Evolutionary conservation across 371 early-diverging fungal genomes (phyloP).

Genomic region (Actinomucor elegans): DNA sequence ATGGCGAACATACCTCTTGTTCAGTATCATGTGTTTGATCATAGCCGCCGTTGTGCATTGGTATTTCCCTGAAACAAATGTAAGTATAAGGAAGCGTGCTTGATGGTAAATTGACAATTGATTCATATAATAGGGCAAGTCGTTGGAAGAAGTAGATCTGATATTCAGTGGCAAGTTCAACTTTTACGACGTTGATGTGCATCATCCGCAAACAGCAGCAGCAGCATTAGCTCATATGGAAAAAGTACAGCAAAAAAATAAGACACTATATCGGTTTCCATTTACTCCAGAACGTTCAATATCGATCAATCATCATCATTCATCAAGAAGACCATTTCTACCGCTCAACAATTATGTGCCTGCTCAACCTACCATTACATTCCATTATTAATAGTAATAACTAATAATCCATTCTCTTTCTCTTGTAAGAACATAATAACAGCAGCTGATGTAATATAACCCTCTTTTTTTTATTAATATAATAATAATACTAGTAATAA

Average conservation of each 20-base stretch:
- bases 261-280: slow-evolving; percentile 19
- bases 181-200: slow-evolving; percentile 43
- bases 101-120: too few relatives aligned
- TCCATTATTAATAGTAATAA: slow-evolving; percentile 4
- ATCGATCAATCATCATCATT: neutral
- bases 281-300: slow-evolving; percentile 22
- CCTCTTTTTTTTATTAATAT: neutral
- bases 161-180: slow-evolving; percentile 44
- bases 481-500: neutral
- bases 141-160: slow-evolving; percentile 51
- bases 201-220: slow-evolving; percentile 51
- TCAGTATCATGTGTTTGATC: slow-evolving; percentile 57
- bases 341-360: slow-evolving; percentile 9
- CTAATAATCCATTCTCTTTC: too few relatives aligned
- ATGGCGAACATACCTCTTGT: slow-evolving; percentile 68
- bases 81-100: slow-evolving; percentile 5
- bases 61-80: slow-evolving; percentile 86
- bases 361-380: neutral
- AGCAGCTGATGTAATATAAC: too few relatives aligned
- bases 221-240: slow-evolving; percentile 43
- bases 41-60: slow-evolving; percentile 61
- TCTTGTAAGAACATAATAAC: too few relatives aligned
- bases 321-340: slow-evolving; percentile 6
- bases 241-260: slow-evolving; percentile 24
- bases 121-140: slow-evolving; percentile 38